A percentile compares a stretch with the other conserved stretches of the same genome.
These are phyloP conservation scores for Neopestalotiopsis sp. DNA, from an alignment of 2,329 filamentous ascomycete species.

Conservation along the genomic window DNA sequence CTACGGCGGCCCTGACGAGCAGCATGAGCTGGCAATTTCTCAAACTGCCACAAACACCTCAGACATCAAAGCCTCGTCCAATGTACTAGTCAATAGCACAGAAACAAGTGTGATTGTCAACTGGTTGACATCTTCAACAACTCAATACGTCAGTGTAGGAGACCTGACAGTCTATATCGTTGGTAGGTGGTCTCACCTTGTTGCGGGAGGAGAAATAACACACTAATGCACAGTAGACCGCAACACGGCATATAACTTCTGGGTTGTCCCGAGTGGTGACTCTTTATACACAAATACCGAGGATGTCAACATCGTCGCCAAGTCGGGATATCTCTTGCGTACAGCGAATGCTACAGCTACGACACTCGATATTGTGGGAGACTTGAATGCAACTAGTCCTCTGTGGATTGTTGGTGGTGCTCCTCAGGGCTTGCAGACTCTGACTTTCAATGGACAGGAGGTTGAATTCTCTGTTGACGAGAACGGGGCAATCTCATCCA, in stretches of 20 bases:
- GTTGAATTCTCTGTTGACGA: not conserved
- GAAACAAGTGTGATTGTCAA: constrained; percentile 5
- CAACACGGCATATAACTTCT: constrained; percentile 15
- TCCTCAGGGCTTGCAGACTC: not conserved
- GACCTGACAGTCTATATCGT: constrained; percentile 9
- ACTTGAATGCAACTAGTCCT: constrained; percentile 12
- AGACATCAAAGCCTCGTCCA: not conserved
- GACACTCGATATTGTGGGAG: not conserved
- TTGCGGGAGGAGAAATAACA: not conserved
- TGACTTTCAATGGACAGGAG: constrained; percentile 2
- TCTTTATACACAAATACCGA: constrained; percentile 7
- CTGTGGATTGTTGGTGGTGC: constrained; percentile 2
- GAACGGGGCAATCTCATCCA: not conserved
- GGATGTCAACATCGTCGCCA: constrained; percentile 6
- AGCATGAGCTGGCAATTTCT: constrained; percentile 11
- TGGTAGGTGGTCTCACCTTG: not conserved
- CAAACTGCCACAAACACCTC: not conserved
- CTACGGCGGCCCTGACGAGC: constrained; percentile 9
- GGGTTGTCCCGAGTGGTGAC: not conserved
- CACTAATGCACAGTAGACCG: not conserved
- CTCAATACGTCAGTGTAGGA: constrained; percentile 5
- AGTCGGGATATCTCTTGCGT: constrained; percentile 11
- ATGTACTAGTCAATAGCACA: not conserved
- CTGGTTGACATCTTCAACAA: not conserved
- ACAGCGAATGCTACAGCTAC: not conserved